Percentiles rank a stretch among this genome's conserved stretches.
Evolutionary conservation across 2,329 filamentous ascomycete species (phyloP).

Genomic region (Paecilomyces variotii): DNA sequence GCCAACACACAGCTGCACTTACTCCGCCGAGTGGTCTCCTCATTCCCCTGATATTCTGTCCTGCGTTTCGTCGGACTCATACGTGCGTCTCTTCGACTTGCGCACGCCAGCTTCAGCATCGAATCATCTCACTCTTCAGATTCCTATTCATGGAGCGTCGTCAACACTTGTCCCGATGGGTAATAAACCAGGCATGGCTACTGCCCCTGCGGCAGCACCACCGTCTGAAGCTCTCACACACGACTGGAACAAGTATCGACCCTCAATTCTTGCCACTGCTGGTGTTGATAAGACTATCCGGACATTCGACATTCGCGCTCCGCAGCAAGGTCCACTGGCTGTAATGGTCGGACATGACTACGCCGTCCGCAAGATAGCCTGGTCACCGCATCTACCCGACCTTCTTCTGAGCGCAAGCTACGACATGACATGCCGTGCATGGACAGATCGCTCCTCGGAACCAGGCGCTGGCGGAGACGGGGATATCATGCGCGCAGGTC

Average conservation of each 20-base stretch:
- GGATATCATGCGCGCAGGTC: constrained; percentile 32
- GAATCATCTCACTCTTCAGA: constrained; percentile 75
- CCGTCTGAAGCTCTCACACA: constrained; percentile 84
- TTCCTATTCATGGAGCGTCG: constrained; percentile 70
- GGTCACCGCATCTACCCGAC: constrained; percentile 90
- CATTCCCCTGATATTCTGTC: constrained; percentile 79
- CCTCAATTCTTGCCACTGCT: constrained; percentile 74
- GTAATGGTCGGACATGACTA: constrained; percentile 82
- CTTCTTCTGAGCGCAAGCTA: constrained; percentile 84
- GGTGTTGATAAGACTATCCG: constrained; percentile 83
- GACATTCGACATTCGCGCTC: constrained; percentile 81
- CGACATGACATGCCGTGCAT: constrained; percentile 94
- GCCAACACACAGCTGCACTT: constrained; percentile 88
- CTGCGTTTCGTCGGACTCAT: constrained; percentile 79
- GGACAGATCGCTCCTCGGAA: constrained; percentile 62
- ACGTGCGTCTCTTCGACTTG: constrained; percentile 85
- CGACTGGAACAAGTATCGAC: constrained; percentile 98
- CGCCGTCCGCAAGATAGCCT: constrained; percentile 74
- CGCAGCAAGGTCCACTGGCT: constrained; percentile 61
- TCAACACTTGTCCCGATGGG: constrained; percentile 36
- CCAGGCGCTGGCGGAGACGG: constrained; percentile 34
- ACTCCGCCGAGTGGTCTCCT: constrained; percentile 84
- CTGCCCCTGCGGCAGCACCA: constrained; percentile 35
- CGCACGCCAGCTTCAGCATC: constrained; percentile 76
- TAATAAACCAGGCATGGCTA: constrained; percentile 20